Conservation (phyloP, 148 eudicot species). For the Arbutus unedo region DNA sequence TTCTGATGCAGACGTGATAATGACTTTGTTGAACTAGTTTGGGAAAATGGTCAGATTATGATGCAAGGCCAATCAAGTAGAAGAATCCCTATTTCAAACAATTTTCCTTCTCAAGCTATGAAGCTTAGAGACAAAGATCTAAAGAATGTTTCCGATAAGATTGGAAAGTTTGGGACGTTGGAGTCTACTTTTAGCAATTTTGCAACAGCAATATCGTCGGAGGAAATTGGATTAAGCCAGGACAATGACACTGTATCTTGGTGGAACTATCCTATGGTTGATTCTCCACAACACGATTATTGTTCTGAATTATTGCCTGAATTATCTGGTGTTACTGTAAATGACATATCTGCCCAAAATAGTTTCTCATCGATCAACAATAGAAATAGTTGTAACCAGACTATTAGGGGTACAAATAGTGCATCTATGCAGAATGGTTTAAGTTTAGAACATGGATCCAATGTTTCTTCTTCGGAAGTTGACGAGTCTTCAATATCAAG, state of each 20-base stretch:
- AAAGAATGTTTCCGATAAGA: constrained; percentile 26
- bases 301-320: constrained; percentile 63
- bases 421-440: constrained; percentile 21
- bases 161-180: constrained; percentile 39
- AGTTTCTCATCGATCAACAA: constrained; percentile 32
- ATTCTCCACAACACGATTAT: constrained; percentile 48
- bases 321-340: constrained; percentile 54
- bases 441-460: constrained; percentile 29
- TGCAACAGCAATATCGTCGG: constrained; percentile 40
- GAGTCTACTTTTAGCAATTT: constrained; percentile 43
- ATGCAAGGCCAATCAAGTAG: constrained; percentile 72
- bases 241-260: constrained; percentile 69
- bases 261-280: constrained; percentile 59
- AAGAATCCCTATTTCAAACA: constrained; percentile 32
- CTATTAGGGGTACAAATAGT: constrained; percentile 21
- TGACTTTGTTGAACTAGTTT: constrained; percentile 68
- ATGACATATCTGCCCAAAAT: constrained; percentile 38
- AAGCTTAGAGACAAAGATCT: constrained; percentile 36
- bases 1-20: constrained; percentile 48
- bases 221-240: constrained; percentile 44
- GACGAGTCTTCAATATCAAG: constrained; percentile 26
- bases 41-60: constrained; percentile 76
- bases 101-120: constrained; percentile 34
- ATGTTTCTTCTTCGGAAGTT: constrained; percentile 30
- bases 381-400: constrained; percentile 33